A percentile compares a stretch with the other conserved stretches of the same genome.
phyloP scores from a whole-genome alignment of 1,139 yeast species.

The Geotrichum bryndzae region DNA sequence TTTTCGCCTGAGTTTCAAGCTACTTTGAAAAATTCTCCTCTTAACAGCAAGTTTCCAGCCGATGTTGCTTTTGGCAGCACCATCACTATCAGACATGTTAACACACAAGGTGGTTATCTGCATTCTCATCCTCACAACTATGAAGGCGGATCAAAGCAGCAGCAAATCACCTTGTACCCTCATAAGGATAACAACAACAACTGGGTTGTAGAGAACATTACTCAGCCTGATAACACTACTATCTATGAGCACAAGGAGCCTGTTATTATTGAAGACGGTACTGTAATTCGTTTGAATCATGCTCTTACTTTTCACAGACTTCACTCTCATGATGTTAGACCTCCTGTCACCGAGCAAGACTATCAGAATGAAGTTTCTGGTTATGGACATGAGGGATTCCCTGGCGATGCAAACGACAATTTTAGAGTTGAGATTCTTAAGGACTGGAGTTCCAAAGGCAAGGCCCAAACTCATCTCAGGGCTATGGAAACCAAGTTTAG shows the following conservation, averaged over 20 bases:
- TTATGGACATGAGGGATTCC: slow-evolving; percentile 87
- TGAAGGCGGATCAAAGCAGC: slow-evolving; percentile 92
- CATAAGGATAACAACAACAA: slow-evolving; percentile 84
- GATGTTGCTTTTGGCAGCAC: slow-evolving; percentile 84
- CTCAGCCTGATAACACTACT: slow-evolving; percentile 24
- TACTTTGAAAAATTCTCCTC: slow-evolving; percentile 59
- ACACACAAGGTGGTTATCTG: slow-evolving; percentile 88
- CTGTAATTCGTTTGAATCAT: slow-evolving; percentile 74
- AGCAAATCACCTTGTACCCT: slow-evolving; percentile 83
- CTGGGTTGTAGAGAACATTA: slow-evolving; percentile 62
- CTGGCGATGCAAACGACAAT: slow-evolving; percentile 94
- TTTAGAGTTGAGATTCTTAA: slow-evolving; percentile 82
- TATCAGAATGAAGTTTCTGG: slow-evolving; percentile 95
- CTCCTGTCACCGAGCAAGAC: slow-evolving; percentile 86
- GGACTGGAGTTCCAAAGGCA: slow-evolving; percentile 49
- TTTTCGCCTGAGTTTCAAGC: slow-evolving; percentile 88
- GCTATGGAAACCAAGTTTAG: slow-evolving; percentile 83
- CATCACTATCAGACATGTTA: slow-evolving; percentile 71
- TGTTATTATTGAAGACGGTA: slow-evolving; percentile 66
- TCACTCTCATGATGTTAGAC: slow-evolving; percentile 93
- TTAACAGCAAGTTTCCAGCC: slow-evolving; percentile 67
- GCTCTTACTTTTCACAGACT: slow-evolving; percentile 65
- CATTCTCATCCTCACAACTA: slow-evolving; percentile 86
- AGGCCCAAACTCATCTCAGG: slow-evolving; percentile 56
- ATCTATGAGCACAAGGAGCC: slow-evolving; percentile 33